phyloP scores from a whole-genome alignment of 2,329 filamentous ascomycete species.

The Fusarium sacchari region DNA sequence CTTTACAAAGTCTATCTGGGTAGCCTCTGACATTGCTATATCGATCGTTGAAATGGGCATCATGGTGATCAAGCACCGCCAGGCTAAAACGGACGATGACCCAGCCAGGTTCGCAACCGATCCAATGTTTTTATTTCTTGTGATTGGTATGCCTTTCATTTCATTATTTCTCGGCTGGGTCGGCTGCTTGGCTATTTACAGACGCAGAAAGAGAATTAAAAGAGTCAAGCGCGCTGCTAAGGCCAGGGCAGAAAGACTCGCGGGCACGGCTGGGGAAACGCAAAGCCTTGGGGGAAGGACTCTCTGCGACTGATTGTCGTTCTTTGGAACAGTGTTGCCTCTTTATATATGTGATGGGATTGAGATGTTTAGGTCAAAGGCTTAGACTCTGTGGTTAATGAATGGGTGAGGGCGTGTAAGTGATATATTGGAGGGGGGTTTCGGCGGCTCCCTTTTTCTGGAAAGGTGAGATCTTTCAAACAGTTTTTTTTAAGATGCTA shows the following conservation, averaged over 20 bases:
- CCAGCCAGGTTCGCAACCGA: neutral
- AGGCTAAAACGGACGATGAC: neutral
- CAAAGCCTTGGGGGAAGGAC: neutral
- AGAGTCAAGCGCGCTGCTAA: neutral
- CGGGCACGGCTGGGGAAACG: neutral
- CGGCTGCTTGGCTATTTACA: neutral
- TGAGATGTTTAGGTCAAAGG: neutral
- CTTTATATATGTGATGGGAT: no score
- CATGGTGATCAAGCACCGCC: neutral
- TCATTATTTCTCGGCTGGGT: neutral
- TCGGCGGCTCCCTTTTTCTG: neutral
- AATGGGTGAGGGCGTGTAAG: neutral
- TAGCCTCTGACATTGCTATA: neutral
- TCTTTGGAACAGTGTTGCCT: rapidly evolving
- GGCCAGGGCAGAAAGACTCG: neutral
- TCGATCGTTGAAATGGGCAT: neutral
- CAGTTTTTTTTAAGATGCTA: no score
- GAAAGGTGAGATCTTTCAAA: rapidly evolving
- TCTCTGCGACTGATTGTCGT: neutral
- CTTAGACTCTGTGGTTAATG: neutral
- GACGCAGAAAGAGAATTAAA: neutral
- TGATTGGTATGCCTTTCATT: neutral
- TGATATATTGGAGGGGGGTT: neutral
- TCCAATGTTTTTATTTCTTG: neutral
- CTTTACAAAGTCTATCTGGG: neutral